Base-by-base conservation (phyloP, 805 yeast genomes). In the Ogataea philodendri region DNA sequence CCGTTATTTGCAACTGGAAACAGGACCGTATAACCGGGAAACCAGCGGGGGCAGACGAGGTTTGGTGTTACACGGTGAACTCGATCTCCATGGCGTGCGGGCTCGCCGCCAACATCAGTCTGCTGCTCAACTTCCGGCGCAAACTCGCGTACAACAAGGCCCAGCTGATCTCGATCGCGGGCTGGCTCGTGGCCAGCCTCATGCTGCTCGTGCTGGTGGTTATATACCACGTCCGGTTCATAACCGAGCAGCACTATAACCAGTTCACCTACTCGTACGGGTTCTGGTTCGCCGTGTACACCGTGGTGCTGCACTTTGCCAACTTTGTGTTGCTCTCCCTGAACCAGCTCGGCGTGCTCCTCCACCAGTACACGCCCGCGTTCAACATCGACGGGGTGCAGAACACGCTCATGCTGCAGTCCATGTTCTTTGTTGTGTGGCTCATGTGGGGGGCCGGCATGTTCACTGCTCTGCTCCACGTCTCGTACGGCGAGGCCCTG, bases 201-300 rank as follows among this genome's bases (percentile, higher is more conserved):
- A 44, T 83, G 9, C 63, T 87, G 22, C 37, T 81, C 32, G 65
- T 65, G 0, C 78, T 72, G 2, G 55, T 81, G 1, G 46, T 71
- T 5, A 51, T 67, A 3, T 52, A 51, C 26, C 54, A 51, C 23
- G 33, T 46, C 22, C 37, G 46, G 30, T 56, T 54, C 39, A 41
- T 47, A 25, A 30, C 34, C 10, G 30, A 45, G 14, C 37, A 51
- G 32, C 29, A 38, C 9, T 44, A 54, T 28, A 37, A 38, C 8
- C 16, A 24, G 5, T 53, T 47, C 35, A 15, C 24, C 5, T 59
- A 66, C 9, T 64, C 85, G 0, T 81, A 76, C 45, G 95, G 94
- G 2, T 87, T 74, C 54, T 87, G 89, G 88, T 81, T 70, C 57
- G 95, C 87, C 0, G 74, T 75, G 0, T 60, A 81, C 41, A 84